A percentile compares a stretch with the other conserved stretches of the same genome.
Evolutionary conservation across 2,329 filamentous ascomycete genomes (phyloP).

Genomic region (Phialemoniopsis sp.): DNA sequence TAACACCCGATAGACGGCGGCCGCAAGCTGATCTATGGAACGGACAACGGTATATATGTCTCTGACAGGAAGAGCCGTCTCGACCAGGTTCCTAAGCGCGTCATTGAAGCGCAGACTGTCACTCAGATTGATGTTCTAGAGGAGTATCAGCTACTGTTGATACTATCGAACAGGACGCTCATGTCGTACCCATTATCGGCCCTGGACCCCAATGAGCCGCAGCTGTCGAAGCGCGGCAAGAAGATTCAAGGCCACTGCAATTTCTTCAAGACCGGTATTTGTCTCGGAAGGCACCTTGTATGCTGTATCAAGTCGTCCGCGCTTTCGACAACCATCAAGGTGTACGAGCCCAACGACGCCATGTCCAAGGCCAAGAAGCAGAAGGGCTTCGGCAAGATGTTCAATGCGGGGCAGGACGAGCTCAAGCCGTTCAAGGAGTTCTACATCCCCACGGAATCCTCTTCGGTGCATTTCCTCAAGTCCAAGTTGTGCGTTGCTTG

Average conservation of each 20-base stretch:
- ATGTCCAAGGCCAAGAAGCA: slow-evolving; percentile 94
- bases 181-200: slow-evolving; percentile 86
- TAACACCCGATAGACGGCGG: slow-evolving; percentile 68
- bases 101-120: slow-evolving; percentile 81
- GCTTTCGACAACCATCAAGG: slow-evolving; percentile 93
- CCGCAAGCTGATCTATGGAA: slow-evolving; percentile 89
- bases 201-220: slow-evolving; percentile 77
- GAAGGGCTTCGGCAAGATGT: slow-evolving; percentile 92
- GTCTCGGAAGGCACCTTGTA: slow-evolving; percentile 87
- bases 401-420: slow-evolving; percentile 87
- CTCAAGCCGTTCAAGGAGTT: slow-evolving; percentile 98
- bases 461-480: slow-evolving; percentile 94
- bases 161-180: slow-evolving; percentile 89
- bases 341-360: slow-evolving; percentile 96
- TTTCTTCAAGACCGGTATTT: slow-evolving; percentile 97
- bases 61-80: slow-evolving; percentile 89
- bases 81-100: slow-evolving; percentile 68
- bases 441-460: slow-evolving; percentile 97
- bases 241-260: slow-evolving; percentile 97
- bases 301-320: slow-evolving; percentile 95
- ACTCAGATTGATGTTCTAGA: slow-evolving; percentile 96
- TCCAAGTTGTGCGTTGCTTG: slow-evolving; percentile 96
- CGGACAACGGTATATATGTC: slow-evolving; percentile 88
- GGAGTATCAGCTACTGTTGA: slow-evolving; percentile 86
- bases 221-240: slow-evolving; percentile 79